These are phyloP conservation scores for Apiospora kogelbergensis DNA, from an alignment of 2,329 filamentous ascomycete species.

Conservation along the genomic window DNA sequence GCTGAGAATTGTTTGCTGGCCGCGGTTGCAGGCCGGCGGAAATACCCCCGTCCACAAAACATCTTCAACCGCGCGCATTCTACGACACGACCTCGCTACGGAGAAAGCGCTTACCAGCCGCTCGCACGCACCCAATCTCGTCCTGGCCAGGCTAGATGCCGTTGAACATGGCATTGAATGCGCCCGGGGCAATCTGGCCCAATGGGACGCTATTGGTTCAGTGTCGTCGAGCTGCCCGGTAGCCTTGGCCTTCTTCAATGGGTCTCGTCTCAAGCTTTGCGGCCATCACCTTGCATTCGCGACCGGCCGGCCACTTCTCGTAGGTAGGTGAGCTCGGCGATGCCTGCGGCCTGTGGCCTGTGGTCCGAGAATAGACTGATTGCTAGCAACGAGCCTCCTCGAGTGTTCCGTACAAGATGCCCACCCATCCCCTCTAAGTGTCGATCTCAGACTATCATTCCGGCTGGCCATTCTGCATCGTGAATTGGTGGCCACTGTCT, in stretches of 20 bases:
- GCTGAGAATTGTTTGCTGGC: background rate
- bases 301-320: background rate
- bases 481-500: background rate
- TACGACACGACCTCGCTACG: background rate
- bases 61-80: slow-evolving; percentile 10
- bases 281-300: background rate
- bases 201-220: background rate
- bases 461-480: slow-evolving; percentile 10
- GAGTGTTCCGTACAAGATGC: slow-evolving; percentile 16
- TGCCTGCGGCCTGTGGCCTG: too few relatives aligned
- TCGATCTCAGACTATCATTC: slow-evolving; percentile 7
- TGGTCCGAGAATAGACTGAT: slow-evolving; percentile 7
- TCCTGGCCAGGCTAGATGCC: background rate
- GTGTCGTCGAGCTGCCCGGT: background rate
- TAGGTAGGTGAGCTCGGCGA: background rate
- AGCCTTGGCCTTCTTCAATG: slow-evolving; percentile 1
- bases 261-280: background rate
- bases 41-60: slow-evolving; percentile 6
- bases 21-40: background rate
- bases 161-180: background rate
- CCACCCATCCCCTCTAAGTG: background rate
- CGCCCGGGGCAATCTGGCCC: background rate
- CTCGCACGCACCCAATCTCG: background rate
- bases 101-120: slow-evolving; percentile 9
- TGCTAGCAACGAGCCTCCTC: background rate